These are phyloP conservation scores for Cryptococcus sp. DNA, from an alignment of 1,284 basidiomycete species.

Conservation along the genomic window DNA sequence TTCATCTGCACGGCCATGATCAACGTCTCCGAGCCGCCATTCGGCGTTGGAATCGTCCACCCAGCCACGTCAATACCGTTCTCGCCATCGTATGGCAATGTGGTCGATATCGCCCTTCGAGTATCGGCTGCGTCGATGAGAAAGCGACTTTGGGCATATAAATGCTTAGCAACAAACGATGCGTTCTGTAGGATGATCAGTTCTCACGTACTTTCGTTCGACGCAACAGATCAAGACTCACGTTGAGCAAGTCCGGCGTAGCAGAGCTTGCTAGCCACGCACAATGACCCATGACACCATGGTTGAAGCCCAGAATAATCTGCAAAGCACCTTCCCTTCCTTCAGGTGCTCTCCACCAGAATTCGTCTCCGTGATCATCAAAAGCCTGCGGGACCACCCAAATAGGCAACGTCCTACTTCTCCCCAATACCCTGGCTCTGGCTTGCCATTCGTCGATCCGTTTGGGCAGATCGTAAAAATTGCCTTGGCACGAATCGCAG, in stretches of 20 bases:
- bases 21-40: slow-evolving; percentile 5
- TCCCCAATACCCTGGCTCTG: slow-evolving; percentile 3
- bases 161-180: no score
- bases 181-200: no score
- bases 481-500: slow-evolving; percentile 23
- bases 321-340: slow-evolving; percentile 17
- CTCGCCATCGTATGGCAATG: neutral
- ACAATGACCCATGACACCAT: slow-evolving; percentile 17
- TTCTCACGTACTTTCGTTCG: slow-evolving; percentile 1
- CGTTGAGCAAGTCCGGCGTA: slow-evolving; percentile 13
- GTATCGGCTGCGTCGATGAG: slow-evolving; percentile 5
- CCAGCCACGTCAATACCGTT: slow-evolving; percentile 10
- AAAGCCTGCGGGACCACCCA: slow-evolving; percentile 27
- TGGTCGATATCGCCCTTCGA: slow-evolving; percentile 2
- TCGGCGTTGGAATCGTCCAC: slow-evolving; percentile 2
- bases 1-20: slow-evolving; percentile 2
- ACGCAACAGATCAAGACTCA: slow-evolving; percentile 2
- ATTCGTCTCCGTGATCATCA: slow-evolving; percentile 23
- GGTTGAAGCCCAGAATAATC: slow-evolving; percentile 14
- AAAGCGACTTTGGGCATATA: slow-evolving; percentile 2
- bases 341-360: slow-evolving; percentile 26
- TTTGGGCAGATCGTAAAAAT: slow-evolving; percentile 17
- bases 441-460: slow-evolving; percentile 14
- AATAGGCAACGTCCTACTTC: slow-evolving; percentile 10
- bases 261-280: slow-evolving; percentile 11